Evolutionary conservation across 345 rosid species (phyloP).

Genomic region (Euphorbia peplus): DNA sequence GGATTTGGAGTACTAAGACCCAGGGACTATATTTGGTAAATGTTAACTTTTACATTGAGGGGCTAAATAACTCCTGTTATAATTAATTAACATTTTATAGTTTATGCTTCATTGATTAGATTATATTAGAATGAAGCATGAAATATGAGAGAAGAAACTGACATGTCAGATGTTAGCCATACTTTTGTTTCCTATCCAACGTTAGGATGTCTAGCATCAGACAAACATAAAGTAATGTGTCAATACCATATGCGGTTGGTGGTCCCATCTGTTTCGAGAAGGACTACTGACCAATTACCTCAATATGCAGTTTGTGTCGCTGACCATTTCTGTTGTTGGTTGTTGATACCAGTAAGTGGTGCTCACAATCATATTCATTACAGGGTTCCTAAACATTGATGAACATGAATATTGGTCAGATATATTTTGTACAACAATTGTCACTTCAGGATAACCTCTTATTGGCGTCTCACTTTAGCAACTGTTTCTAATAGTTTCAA

Average conservation of each 20-base stretch:
- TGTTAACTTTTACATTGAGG: too few relatives aligned
- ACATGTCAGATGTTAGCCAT: background rate
- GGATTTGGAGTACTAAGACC: background rate
- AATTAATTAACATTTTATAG: background rate
- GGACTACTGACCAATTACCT: background rate
- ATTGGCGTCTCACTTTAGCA: background rate
- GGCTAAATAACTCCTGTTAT: too few relatives aligned
- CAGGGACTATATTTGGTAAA: background rate
- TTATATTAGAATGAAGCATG: background rate
- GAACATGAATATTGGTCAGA: background rate
- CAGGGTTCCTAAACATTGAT: background rate
- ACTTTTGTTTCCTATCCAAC: background rate
- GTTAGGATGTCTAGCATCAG: background rate
- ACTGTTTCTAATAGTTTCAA: background rate
- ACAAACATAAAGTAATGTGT: background rate
- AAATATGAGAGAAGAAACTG: background rate
- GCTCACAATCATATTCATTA: background rate
- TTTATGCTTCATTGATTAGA: background rate
- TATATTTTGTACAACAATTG: background rate
- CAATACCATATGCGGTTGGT: background rate
- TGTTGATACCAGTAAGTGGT: background rate
- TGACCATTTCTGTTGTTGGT: background rate
- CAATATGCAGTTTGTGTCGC: background rate
- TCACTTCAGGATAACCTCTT: background rate
- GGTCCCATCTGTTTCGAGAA: background rate